Evolutionary conservation across 1,284 basidiomycete species (phyloP).

Genomic region (Vanrija pseudolonga): DNA sequence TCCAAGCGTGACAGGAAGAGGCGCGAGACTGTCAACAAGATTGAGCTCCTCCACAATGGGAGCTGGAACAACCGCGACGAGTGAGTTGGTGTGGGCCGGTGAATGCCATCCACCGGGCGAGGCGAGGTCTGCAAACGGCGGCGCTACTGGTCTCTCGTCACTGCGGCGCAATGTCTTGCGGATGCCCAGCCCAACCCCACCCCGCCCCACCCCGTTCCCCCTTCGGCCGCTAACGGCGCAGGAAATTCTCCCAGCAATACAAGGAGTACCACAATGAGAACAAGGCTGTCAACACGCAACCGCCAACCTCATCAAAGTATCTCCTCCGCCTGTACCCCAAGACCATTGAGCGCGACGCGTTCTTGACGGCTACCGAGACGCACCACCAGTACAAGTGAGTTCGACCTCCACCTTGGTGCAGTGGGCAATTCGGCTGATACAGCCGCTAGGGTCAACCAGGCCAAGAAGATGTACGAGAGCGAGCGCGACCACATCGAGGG

Average conservation of each 20-base stretch:
- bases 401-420: neutral
- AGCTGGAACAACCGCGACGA: conserved; percentile 51
- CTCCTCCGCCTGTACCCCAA: conserved; percentile 51
- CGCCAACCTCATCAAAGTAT: conserved; percentile 51
- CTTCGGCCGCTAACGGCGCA: conserved; percentile 8
- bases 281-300: conserved; percentile 45
- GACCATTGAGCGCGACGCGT: conserved; percentile 52
- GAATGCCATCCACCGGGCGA: neutral
- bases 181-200: neutral
- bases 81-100: conserved; percentile 32
- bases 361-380: conserved; percentile 48
- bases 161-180: neutral
- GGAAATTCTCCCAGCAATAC: conserved; percentile 47
- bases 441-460: conserved; percentile 29
- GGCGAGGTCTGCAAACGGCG: neutral
- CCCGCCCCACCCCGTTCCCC: too few relatives aligned
- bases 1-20: conserved; percentile 54
- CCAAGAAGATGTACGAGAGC: conserved; percentile 53
- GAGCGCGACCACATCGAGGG: conserved; percentile 53
- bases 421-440: conserved; percentile 1
- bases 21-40: conserved; percentile 53
- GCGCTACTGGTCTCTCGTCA: neutral
- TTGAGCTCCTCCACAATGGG: conserved; percentile 52
- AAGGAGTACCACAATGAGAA: conserved; percentile 47
- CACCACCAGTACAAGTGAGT: conserved; percentile 52